Base-by-base conservation (phyloP, 495 filamentous ascomycete species). In the Aspergillus incahuasiensis region DNA sequence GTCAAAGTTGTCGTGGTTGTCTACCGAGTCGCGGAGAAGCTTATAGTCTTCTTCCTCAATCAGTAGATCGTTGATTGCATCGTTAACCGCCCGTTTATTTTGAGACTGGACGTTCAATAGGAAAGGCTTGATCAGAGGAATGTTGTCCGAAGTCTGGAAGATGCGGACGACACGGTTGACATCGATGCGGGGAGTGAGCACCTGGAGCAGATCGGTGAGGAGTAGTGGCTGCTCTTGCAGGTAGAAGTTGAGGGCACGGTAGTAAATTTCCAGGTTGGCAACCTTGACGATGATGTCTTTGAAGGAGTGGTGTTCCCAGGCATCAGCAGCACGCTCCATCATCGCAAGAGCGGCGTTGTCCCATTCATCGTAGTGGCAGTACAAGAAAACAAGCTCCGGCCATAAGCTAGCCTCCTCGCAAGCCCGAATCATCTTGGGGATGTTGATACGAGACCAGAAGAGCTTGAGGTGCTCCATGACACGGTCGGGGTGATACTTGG, bases 21-120 rank as follows among this genome's bases (percentile, higher is more conserved):
- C 89, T 20, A 95, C 94, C 8, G 95, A 97, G 74, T 99, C 95
- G 43, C 91, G 87, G 21, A 99, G 84, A 19, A 91, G 95, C 86
- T 99, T 97, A 80, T 99, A 89, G 67, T 99, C 95, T 63, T 97
- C 95, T 73, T 97, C 95, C 71, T 99, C 95, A 57, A 99, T 99
- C 64, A 99, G 77, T 52, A 99, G 77, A 69, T 97, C 95, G 64
- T 99, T 97, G 75, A 99, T 96, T 32, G 95, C 95, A 61, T 94
- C 89, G 75, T 99, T 99, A 64, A 99, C 95, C 28, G 89, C 87
- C 56, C 87, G 86, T 86, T 99, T 99, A 79, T 99, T 99, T 76
- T 99, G 95, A 22, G 80, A 74, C 74, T 99, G 95, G 11, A 99
- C 95, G 66, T 88, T 97, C 58, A 97, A 83, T 62, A 99, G 77